These are phyloP conservation scores for Evernia prunastri DNA, from an alignment of 495 filamentous ascomycete species.

Conservation along the genomic window DNA sequence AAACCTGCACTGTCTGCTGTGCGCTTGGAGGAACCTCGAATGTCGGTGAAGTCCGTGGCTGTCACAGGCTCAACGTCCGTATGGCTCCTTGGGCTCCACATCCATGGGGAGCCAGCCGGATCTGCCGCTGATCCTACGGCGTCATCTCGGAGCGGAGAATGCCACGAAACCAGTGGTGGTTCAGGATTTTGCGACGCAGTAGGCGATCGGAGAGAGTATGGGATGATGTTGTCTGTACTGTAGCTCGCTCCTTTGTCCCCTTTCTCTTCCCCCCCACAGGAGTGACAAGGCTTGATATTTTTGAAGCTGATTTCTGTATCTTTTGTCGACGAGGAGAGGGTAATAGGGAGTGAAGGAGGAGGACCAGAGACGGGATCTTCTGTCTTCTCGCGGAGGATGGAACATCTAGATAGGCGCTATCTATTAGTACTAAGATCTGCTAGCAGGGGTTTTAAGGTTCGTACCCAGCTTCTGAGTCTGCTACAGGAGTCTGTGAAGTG, in stretches of 20 bases:
- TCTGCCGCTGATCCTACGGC: not conserved
- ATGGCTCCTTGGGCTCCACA: not conserved
- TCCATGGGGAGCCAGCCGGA: conserved; percentile 2
- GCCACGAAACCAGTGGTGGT: not conserved
- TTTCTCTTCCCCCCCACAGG: too few species aligned
- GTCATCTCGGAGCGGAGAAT: not conserved
- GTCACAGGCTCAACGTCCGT: conserved; percentile 2
- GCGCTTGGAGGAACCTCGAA: too few species aligned
- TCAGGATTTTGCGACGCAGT: not conserved
- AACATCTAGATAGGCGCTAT: conserved; percentile 11
- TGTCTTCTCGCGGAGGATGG: conserved; percentile 5
- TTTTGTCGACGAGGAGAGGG: conserved; percentile 1
- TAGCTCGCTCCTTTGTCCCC: too few species aligned
- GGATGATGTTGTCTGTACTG: conserved; percentile 3
- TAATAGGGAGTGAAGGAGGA: not conserved
- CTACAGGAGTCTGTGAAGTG: not conserved
- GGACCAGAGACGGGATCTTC: conserved; percentile 4
- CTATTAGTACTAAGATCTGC: conserved; percentile 5
- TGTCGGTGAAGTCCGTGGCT: conserved; percentile 2
- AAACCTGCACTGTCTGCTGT: too few species aligned
- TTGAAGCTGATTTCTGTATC: not conserved
- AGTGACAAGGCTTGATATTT: conserved; percentile 6
- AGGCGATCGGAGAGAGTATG: conserved; percentile 1
- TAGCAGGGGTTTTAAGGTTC: not conserved
- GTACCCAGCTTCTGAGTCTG: conserved; percentile 11